phyloP scores from a whole-genome alignment of 106 monocot genomes.

The Acorus calamus region DNA sequence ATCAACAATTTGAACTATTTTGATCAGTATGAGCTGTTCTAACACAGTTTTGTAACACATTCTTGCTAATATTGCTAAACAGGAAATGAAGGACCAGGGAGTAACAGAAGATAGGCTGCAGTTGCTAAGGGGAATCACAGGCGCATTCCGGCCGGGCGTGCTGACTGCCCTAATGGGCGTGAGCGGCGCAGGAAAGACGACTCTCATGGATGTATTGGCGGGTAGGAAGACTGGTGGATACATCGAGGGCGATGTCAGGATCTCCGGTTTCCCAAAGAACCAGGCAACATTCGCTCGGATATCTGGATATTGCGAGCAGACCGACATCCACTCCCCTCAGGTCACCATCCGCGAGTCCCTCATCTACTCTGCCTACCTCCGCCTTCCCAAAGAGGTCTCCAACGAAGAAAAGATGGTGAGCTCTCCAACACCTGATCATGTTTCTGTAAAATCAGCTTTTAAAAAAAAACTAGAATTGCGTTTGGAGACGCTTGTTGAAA shows the following conservation, averaged over 20 bases:
- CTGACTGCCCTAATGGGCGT: slow-evolving; percentile 73
- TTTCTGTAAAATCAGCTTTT: too few relatives aligned
- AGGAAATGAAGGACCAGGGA: slow-evolving; percentile 69
- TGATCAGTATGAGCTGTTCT: too few relatives aligned
- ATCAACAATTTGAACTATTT: too few relatives aligned
- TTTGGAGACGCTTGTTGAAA: too few relatives aligned
- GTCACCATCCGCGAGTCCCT: slow-evolving; percentile 57
- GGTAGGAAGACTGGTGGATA: slow-evolving; percentile 70
- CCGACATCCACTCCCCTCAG: slow-evolving; percentile 66
- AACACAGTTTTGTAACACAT: too few relatives aligned
- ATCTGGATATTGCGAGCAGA: slow-evolving; percentile 73
- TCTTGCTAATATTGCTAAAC: background rate
- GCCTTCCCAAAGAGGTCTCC: slow-evolving; percentile 35
- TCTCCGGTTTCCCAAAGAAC: slow-evolving; percentile 56
- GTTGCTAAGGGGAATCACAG: slow-evolving; percentile 41
- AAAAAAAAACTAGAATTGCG: too few relatives aligned
- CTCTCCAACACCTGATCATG: too few relatives aligned
- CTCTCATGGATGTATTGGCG: slow-evolving; percentile 73
- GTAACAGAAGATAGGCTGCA: slow-evolving; percentile 45
- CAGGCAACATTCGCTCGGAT: slow-evolving; percentile 63
- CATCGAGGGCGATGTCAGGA: slow-evolving; percentile 50
- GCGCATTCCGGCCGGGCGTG: slow-evolving; percentile 59
- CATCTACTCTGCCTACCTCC: slow-evolving; percentile 60
- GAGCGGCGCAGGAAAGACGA: slow-evolving; percentile 75
- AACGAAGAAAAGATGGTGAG: slow-evolving; percentile 35